A percentile compares a stretch with the other conserved stretches of the same genome.
These are phyloP conservation scores for Heimioporus sp. DNA, from an alignment of 768 basidiomycete species.

Conservation along the genomic window DNA sequence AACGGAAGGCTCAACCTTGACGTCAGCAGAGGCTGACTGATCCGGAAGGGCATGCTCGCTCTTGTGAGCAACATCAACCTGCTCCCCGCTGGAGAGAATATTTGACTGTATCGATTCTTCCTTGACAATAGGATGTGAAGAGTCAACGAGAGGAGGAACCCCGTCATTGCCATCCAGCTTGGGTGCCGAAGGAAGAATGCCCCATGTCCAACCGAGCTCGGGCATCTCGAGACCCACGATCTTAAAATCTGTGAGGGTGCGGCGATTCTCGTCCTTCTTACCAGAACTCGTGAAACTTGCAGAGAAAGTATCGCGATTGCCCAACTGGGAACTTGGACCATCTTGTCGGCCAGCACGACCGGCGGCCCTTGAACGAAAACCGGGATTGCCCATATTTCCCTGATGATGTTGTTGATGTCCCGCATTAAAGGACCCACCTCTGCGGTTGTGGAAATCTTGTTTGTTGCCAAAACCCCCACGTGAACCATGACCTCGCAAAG, in stretches of 20 bases:
- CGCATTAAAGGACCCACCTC: slow-evolving; percentile 60
- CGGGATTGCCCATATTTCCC: slow-evolving; percentile 37
- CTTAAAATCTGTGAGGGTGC: slow-evolving; percentile 97
- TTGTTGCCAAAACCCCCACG: slow-evolving; percentile 63
- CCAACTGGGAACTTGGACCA: slow-evolving; percentile 32
- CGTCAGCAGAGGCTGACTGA: slow-evolving; percentile 29
- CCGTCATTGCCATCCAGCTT: slow-evolving; percentile 40
- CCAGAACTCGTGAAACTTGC: slow-evolving; percentile 48
- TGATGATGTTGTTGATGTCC: slow-evolving; percentile 40
- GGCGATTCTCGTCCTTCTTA: slow-evolving; percentile 86
- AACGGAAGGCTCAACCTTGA: slow-evolving; percentile 27
- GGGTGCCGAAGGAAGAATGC: slow-evolving; percentile 44
- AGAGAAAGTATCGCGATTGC: slow-evolving; percentile 49
- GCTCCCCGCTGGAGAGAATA: slow-evolving; percentile 19
- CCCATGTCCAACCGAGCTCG: slow-evolving; percentile 88
- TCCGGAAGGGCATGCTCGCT: slow-evolving; percentile 26
- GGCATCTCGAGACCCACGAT: slow-evolving; percentile 87
- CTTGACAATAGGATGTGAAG: slow-evolving; percentile 31
- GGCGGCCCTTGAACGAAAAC: slow-evolving; percentile 55
- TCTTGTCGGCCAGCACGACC: slow-evolving; percentile 41
- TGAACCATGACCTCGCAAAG: slow-evolving; percentile 61
- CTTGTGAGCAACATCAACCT: slow-evolving; percentile 16
- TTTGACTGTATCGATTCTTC: slow-evolving; percentile 28
- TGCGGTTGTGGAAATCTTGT: slow-evolving; percentile 63
- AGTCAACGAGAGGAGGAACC: slow-evolving; percentile 28